Evolutionary conservation across 805 yeast species (phyloP).

Genomic region (Candida suzukii): DNA sequence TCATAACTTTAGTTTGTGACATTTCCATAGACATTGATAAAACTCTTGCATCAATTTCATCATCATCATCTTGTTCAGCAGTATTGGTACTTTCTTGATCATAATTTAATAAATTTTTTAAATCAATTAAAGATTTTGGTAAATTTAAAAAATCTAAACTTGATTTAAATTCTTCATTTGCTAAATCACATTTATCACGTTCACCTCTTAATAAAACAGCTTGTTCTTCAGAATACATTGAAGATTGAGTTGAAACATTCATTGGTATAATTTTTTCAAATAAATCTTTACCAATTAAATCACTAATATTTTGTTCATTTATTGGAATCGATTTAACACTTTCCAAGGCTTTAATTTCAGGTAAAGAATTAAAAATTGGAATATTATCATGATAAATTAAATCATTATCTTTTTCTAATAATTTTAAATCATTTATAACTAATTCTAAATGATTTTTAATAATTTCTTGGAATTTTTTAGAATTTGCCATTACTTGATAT

Average conservation of each 20-base stretch:
- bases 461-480: slow-evolving; percentile 24
- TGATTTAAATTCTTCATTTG: slow-evolving; percentile 72
- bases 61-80: slow-evolving; percentile 10
- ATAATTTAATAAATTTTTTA: slow-evolving; percentile 29
- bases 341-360: slow-evolving; percentile 62
- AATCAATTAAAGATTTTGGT: slow-evolving; percentile 55
- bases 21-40: slow-evolving; percentile 32
- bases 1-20: slow-evolving; percentile 5
- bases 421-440: slow-evolving; percentile 21
- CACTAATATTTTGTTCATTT: slow-evolving; percentile 39
- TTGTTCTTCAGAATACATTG: slow-evolving; percentile 85
- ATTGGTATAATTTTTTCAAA: slow-evolving; percentile 80
- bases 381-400: slow-evolving; percentile 76
- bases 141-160: slow-evolving; percentile 75
- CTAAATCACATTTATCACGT: slow-evolving; percentile 66
- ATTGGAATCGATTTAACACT: slow-evolving; percentile 57
- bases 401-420: slow-evolving; percentile 76
- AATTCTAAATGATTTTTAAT: slow-evolving; percentile 13
- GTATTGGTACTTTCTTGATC: neutral
- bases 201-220: slow-evolving; percentile 69
- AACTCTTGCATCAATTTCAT: slow-evolving; percentile 32
- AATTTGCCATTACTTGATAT: slow-evolving; percentile 13
- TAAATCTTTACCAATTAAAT: slow-evolving; percentile 44
- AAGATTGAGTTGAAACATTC: slow-evolving; percentile 78
- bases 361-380: slow-evolving; percentile 54